Percentiles rank a stretch among this genome's conserved stretches.
These are phyloP conservation scores for Nakazawaea wyomingensis DNA, from an alignment of 805 yeast species.

Conservation along the genomic window DNA sequence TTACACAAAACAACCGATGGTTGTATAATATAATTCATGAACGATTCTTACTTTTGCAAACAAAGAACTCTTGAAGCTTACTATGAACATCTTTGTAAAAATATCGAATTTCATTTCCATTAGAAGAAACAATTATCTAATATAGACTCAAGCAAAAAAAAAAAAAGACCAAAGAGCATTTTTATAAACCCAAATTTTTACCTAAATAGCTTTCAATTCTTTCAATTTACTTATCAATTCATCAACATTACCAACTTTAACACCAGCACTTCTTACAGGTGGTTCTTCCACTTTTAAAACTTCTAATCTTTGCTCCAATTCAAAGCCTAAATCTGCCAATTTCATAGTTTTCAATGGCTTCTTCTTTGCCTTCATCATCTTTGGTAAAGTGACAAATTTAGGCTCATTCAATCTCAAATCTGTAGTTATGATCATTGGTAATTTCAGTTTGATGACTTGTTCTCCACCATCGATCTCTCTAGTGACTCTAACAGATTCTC, in stretches of 20 bases:
- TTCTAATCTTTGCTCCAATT: constrained; percentile 58
- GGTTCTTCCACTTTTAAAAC: constrained; percentile 80
- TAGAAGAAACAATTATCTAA: too few relatives aligned
- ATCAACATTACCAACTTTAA: constrained; percentile 75
- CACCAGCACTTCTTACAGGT: constrained; percentile 73
- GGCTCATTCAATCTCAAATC: constrained; percentile 94
- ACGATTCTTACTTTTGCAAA: too few relatives aligned
- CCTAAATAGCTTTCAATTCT: constrained; percentile 63
- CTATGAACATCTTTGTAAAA: too few relatives aligned
- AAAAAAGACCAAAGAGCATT: too few relatives aligned
- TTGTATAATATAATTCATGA: too few relatives aligned
- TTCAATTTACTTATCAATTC: constrained; percentile 76
- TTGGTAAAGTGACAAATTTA: constrained; percentile 91
- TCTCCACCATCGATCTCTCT: constrained; percentile 96
- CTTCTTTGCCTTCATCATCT: constrained; percentile 97
- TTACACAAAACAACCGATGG: too few relatives aligned
- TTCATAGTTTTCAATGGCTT: constrained; percentile 73
- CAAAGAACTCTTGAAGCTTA: too few relatives aligned
- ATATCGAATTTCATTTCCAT: too few relatives aligned
- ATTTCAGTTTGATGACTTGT: constrained; percentile 67
- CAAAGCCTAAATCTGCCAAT: constrained; percentile 65
- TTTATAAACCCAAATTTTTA: too few relatives aligned
- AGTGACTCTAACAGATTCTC: constrained; percentile 57
- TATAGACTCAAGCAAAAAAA: too few relatives aligned
- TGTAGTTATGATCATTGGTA: constrained; percentile 86